Percentiles rank a stretch among this genome's conserved stretches.
These are phyloP conservation scores for Xylaria scruposa DNA, from an alignment of 495 filamentous ascomycete species.

Conservation along the genomic window DNA sequence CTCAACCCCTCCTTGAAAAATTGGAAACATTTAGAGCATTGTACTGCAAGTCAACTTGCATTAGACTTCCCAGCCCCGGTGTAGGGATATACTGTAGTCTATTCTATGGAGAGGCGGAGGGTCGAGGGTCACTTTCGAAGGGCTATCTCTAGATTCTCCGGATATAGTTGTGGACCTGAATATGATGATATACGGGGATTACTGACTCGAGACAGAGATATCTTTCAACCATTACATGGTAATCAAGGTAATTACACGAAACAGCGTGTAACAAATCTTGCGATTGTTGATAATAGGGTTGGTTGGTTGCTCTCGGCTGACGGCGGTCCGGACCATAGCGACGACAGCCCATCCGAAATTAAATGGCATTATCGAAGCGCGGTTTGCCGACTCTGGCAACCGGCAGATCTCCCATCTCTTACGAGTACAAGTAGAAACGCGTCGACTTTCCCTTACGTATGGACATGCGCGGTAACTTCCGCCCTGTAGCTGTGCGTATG, in stretches of 20 bases:
- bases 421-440: not conserved
- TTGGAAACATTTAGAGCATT: not conserved
- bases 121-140: not conserved
- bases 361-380: not conserved
- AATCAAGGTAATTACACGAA: no score
- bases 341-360: not conserved
- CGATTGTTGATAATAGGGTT: not conserved
- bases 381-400: not conserved
- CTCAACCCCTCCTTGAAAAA: not conserved
- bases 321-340: not conserved
- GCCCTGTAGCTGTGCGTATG: not conserved
- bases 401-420: conserved; percentile 6
- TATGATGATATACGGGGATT: not conserved
- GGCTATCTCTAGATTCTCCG: conserved; percentile 13
- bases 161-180: not conserved
- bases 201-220: not conserved
- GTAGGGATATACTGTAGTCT: not conserved
- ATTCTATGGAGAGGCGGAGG: conserved; percentile 4
- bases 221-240: not conserved
- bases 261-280: not conserved
- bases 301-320: not conserved
- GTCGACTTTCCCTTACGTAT: not conserved
- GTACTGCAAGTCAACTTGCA: conserved; percentile 10
- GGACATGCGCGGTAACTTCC: conserved; percentile 11
- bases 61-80: not conserved